Percentiles rank a stretch among this genome's conserved stretches.
phyloP scores from a whole-genome alignment of 2,329 filamentous ascomycete genomes.

The Aspergillus quadricinctus region DNA sequence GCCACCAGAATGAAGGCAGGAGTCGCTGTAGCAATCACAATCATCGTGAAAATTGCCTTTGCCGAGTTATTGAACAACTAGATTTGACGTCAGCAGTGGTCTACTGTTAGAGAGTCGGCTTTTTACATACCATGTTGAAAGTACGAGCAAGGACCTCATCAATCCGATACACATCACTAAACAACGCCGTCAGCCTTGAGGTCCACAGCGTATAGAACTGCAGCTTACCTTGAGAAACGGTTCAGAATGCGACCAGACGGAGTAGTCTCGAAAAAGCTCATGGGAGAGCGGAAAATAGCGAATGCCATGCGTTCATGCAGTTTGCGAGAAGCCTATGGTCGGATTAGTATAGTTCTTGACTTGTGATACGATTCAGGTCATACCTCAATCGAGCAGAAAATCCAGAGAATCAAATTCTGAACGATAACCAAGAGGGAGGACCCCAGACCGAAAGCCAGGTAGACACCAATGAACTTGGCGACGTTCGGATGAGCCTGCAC shows the following conservation, averaged over 20 bases:
- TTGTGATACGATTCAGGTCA: slow-evolving; percentile 18
- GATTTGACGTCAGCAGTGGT: slow-evolving; percentile 10
- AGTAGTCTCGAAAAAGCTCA: slow-evolving; percentile 98
- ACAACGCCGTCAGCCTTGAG: slow-evolving; percentile 1
- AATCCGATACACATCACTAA: slow-evolving; percentile 58
- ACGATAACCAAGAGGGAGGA: slow-evolving; percentile 78
- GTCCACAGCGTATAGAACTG: neutral
- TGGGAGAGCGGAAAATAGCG: slow-evolving; percentile 93
- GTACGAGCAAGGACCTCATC: slow-evolving; percentile 93
- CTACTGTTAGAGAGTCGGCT: neutral
- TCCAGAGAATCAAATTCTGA: slow-evolving; percentile 95
- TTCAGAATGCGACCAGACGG: slow-evolving; percentile 95
- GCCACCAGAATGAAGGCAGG: slow-evolving; percentile 78
- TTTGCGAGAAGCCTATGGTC: slow-evolving; percentile 75
- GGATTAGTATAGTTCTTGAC: slow-evolving; percentile 7
- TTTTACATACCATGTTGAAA: slow-evolving; percentile 77
- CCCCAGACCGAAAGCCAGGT: slow-evolving; percentile 90
- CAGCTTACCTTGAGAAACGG: slow-evolving; percentile 77
- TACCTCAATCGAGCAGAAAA: slow-evolving; percentile 98
- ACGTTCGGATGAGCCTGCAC: slow-evolving; percentile 64
- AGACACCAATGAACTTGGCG: slow-evolving; percentile 89
- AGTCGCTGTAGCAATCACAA: slow-evolving; percentile 75
- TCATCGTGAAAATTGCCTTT: slow-evolving; percentile 75
- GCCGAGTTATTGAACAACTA: slow-evolving; percentile 69
- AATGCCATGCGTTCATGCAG: slow-evolving; percentile 96